A percentile compares a stretch with the other conserved stretches of the same genome.
Evolutionary conservation across 2,329 filamentous ascomycete genomes (phyloP).

Genomic region (Mollisia scopiformis): DNA sequence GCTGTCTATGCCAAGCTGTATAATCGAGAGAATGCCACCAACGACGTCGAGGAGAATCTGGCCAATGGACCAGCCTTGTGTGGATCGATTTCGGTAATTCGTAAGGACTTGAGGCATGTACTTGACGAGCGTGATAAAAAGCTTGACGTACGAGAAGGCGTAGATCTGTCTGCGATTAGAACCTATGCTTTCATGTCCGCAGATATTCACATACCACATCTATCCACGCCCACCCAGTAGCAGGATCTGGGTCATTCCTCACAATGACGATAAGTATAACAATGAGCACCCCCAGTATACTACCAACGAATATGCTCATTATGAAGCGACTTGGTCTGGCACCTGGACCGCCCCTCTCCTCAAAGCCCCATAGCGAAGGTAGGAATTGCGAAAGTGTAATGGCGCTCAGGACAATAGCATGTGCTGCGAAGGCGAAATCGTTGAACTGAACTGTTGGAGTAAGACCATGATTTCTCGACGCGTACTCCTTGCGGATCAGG

Average conservation of each 20-base stretch:
- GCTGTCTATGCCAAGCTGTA: conserved; percentile 84
- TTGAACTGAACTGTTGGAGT: conserved; percentile 87
- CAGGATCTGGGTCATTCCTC: conserved; percentile 42
- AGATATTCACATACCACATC: conserved; percentile 53
- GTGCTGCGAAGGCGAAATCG: conserved; percentile 84
- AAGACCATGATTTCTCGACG: conserved; percentile 72
- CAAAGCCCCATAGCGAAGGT: conserved; percentile 75
- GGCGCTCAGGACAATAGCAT: conserved; percentile 74
- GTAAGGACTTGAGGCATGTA: conserved; percentile 85
- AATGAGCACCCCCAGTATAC: conserved; percentile 57
- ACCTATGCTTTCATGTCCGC: background rate
- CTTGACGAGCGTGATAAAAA: conserved; percentile 87
- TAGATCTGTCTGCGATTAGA: conserved; percentile 44
- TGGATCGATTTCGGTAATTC: conserved; percentile 85
- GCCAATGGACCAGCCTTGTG: conserved; percentile 82
- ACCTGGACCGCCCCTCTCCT: conserved; percentile 55
- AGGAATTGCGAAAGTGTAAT: conserved; percentile 80
- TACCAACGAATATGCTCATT: conserved; percentile 70
- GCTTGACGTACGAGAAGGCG: conserved; percentile 83
- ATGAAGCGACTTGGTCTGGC: conserved; percentile 64
- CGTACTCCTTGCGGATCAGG: conserved; percentile 80
- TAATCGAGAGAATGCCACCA: conserved; percentile 80
- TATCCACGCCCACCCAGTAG: conserved; percentile 60
- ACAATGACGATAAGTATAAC: conserved; percentile 49
- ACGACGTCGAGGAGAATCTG: conserved; percentile 83